Evolutionary conservation across 306 rosid genomes (phyloP).

Genomic region (Rubus idaeus): DNA sequence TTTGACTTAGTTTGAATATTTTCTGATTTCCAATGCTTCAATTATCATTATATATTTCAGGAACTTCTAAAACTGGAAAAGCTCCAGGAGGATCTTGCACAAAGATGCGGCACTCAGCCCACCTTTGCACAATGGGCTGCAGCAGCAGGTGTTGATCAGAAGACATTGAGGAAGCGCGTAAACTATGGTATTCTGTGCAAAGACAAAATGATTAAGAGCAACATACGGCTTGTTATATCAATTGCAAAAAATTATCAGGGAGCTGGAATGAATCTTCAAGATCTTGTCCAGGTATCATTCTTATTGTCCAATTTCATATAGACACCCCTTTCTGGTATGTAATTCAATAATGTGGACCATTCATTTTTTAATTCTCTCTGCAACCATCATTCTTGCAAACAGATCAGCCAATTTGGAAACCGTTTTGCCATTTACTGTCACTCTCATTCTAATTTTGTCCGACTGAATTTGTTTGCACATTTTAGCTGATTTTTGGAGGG

Average conservation of each 20-base stretch:
- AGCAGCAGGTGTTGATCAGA: conserved; percentile 83
- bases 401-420: neutral
- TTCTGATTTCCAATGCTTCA: conserved; percentile 34
- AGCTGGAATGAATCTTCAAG: conserved; percentile 89
- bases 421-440: neutral
- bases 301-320: neutral
- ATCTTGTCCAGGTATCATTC: conserved; percentile 87
- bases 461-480: neutral
- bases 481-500: neutral
- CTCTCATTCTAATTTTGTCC: neutral
- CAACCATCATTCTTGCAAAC: neutral
- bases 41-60: conserved; percentile 41
- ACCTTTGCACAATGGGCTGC: conserved; percentile 91
- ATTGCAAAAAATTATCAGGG: conserved; percentile 93
- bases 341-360: neutral
- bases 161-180: conserved; percentile 71
- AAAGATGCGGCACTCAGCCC: conserved; percentile 74
- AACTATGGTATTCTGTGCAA: conserved; percentile 75
- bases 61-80: conserved; percentile 81
- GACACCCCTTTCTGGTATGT: neutral
- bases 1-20: neutral
- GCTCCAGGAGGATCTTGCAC: conserved; percentile 69
- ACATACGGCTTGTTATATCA: conserved; percentile 90
- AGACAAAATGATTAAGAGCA: conserved; percentile 95
- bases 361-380: neutral